Base-by-base conservation (phyloP, 2,329 filamentous ascomycete species). In the Pyrenophora teres region DNA sequence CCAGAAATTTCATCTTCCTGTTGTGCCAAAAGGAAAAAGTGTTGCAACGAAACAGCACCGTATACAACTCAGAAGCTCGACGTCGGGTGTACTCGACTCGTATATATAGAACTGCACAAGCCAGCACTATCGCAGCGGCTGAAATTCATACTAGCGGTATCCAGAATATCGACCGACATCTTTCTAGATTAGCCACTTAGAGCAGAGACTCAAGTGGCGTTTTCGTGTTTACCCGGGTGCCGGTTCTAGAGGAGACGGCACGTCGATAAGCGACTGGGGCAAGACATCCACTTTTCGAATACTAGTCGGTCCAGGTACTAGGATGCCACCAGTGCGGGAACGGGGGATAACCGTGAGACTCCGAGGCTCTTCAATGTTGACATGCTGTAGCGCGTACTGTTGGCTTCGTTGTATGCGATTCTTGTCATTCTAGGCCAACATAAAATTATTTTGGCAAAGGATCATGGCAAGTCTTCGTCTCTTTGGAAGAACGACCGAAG, bases 1-100 rank as follows among this genome's bases (percentile, higher is more conserved):
- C 25, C n/a, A 16, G 27, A 19, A 50, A 31, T 42, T 50, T 52
- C 57, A 60, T 60, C 6, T 40, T 54, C n/a, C 12, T 9, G 40
- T 23, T 12, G 27, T 32, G 31, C 38, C 8, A 37, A 45, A 12
- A 48, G 38, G 3, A 13, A 27, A 18, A 2, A 25, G 13, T 37
- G 15, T 33, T 16, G 6, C 16, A 5, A 19, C 13, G 21, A 32
- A 12, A 32, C 1, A 15, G 6, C 12, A 13, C 9, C 10, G 18
- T 4, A 12, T 15, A 3, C 6, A 18, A 12, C 8, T n/a, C 12
- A 27, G 35, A 21, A 44, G 21, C 0, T 37, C 37, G 19, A n/a
- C 10, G 15, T 33, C 3, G 45, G 39, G 49, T 32, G 40, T 33
- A 36, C 38, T 37, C 21, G 25, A 18, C 6, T 31, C n/a, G 32